Evolutionary conservation across 495 filamentous ascomycete genomes (phyloP).

Genomic region (Clohesyomyces aquaticus): DNA sequence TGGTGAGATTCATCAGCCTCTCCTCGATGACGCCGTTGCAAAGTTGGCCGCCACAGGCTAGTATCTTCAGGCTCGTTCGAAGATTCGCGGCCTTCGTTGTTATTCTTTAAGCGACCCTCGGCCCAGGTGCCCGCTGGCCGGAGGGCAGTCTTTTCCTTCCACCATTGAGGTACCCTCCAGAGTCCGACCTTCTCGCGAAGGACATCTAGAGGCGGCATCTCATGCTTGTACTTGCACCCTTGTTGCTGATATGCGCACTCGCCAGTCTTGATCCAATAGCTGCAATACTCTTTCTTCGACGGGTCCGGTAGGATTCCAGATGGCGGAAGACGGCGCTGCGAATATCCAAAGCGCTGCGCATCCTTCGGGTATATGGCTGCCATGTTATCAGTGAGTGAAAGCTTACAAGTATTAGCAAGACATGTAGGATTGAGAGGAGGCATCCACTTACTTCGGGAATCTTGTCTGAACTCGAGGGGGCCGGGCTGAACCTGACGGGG

Average conservation of each 20-base stretch:
- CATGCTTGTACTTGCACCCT: constrained; percentile 84
- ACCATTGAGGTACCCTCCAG: constrained; percentile 60
- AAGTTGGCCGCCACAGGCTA: neutral
- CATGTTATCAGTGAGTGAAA: constrained; percentile 13
- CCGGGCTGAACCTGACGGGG: too few relatives aligned
- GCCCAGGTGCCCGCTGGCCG: constrained; percentile 12
- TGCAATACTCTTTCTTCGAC: constrained; percentile 75
- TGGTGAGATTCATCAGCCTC: too few relatives aligned
- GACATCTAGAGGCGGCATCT: constrained; percentile 72
- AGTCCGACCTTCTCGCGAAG: constrained; percentile 68
- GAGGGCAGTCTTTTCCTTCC: constrained; percentile 52
- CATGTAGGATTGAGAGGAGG: too few relatives aligned
- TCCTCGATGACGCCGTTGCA: neutral
- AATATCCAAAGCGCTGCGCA: constrained; percentile 9
- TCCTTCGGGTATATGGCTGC: constrained; percentile 15
- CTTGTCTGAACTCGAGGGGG: too few relatives aligned
- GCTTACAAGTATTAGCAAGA: neutral
- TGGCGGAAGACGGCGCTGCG: constrained; percentile 30
- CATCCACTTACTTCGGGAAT: too few relatives aligned
- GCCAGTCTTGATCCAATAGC: constrained; percentile 82
- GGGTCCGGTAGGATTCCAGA: constrained; percentile 43
- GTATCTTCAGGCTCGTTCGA: neutral
- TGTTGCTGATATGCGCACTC: constrained; percentile 83
- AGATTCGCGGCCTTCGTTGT: neutral
- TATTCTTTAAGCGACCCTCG: constrained; percentile 1